Evolutionary conservation across 768 basidiomycete genomes (phyloP).

Genomic region (Collybiopsis luxurians): DNA sequence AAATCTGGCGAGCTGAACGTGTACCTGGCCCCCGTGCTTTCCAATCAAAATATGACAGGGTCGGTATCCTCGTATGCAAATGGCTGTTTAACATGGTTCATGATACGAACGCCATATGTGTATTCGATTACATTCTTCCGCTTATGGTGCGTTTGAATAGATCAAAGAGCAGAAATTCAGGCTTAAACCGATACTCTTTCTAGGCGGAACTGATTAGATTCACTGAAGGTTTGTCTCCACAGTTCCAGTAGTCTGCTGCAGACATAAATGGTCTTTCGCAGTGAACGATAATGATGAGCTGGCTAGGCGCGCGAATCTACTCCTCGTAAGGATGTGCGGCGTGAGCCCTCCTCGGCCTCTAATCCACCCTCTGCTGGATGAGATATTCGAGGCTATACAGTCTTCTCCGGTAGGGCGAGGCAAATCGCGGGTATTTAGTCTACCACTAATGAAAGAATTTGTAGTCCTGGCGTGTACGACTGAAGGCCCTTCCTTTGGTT

Average conservation of each 20-base stretch:
- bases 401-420: constrained; percentile 60
- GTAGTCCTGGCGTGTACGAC: constrained; percentile 84
- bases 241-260: neutral
- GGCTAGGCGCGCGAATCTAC: constrained; percentile 55
- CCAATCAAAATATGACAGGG: constrained; percentile 84
- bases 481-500: constrained; percentile 83
- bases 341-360: constrained; percentile 73
- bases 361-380: constrained; percentile 65
- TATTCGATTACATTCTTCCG: constrained; percentile 80
- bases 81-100: constrained; percentile 77
- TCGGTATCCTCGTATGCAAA: constrained; percentile 66
- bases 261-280: constrained; percentile 20
- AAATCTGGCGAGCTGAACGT: constrained; percentile 67
- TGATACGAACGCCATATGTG: constrained; percentile 71
- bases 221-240: constrained; percentile 51
- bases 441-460: constrained; percentile 7
- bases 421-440: neutral
- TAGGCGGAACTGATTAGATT: constrained; percentile 77
- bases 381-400: constrained; percentile 75
- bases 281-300: constrained; percentile 78
- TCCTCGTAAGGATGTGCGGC: constrained; percentile 84
- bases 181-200: constrained; percentile 7
- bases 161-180: neutral
- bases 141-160: constrained; percentile 54
- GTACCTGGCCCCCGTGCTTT: constrained; percentile 75